These are phyloP conservation scores for Astrocystis sublimbata DNA, from an alignment of 495 filamentous ascomycete genomes.

Conservation along the genomic window DNA sequence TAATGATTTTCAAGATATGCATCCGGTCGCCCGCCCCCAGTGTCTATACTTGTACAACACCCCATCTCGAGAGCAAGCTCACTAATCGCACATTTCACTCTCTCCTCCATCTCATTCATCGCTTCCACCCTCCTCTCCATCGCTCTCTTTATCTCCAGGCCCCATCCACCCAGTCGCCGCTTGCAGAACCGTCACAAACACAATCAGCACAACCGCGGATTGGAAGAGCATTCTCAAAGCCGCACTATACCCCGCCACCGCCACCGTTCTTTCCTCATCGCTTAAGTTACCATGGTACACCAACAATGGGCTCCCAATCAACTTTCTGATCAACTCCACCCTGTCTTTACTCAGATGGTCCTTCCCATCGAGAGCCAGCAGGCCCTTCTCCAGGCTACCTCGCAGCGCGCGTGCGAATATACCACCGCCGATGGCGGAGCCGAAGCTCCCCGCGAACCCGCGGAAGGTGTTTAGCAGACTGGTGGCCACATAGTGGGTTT, in stretches of 20 bases:
- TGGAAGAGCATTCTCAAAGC: conserved; percentile 61
- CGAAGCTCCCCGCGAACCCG: conserved; percentile 74
- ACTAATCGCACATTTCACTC: not conserved
- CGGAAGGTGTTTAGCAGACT: conserved; percentile 70
- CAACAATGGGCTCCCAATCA: conserved; percentile 68
- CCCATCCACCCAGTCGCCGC: conserved; percentile 68
- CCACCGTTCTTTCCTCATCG: conserved; percentile 58
- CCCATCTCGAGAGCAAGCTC: not conserved
- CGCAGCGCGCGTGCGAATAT: conserved; percentile 65
- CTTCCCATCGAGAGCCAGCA: conserved; percentile 44
- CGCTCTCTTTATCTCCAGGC: conserved; percentile 25
- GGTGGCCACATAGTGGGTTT: conserved; percentile 69
- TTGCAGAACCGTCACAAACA: conserved; percentile 59
- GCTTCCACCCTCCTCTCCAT: conserved; percentile 25
- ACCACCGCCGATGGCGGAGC: conserved; percentile 74
- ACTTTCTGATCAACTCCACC: conserved; percentile 57
- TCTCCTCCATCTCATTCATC: not conserved
- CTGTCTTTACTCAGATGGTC: conserved; percentile 40
- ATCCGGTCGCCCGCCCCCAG: not conserved
- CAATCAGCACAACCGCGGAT: conserved; percentile 54
- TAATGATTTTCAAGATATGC: not conserved
- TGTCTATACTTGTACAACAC: not conserved
- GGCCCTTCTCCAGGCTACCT: conserved; percentile 56
- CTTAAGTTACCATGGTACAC: conserved; percentile 52
- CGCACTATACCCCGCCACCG: conserved; percentile 61